A percentile compares a stretch with the other conserved stretches of the same genome.
Conservation (phyloP, 2,329 filamentous ascomycete genomes). For the Sporothrix luriei region DNA sequence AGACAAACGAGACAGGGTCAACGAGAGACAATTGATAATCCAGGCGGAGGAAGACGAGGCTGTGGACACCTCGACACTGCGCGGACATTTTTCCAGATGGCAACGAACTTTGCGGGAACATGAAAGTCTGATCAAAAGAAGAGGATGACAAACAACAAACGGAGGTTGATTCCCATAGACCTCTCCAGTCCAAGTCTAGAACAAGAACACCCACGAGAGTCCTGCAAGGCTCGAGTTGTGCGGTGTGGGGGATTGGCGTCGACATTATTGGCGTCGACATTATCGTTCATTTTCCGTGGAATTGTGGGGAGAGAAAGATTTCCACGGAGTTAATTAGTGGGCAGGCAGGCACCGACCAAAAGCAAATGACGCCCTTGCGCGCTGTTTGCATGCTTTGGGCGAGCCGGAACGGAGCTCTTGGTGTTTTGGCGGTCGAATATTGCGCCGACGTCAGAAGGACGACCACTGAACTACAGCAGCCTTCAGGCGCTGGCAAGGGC, state of each 20-base stretch:
- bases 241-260: neutral
- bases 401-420: neutral
- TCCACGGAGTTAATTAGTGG: neutral
- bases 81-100: neutral
- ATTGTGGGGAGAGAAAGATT: neutral
- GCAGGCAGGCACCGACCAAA: neutral
- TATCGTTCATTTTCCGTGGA: neutral
- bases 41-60: neutral
- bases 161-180: neutral
- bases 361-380: neutral
- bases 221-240: neutral
- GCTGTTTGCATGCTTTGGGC: neutral
- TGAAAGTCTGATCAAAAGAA: neutral
- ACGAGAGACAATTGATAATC: neutral
- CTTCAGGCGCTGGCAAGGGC: neutral
- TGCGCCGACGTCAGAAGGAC: neutral
- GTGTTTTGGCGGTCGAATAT: slow-evolving; percentile 3
- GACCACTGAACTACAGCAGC: neutral
- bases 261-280: neutral
- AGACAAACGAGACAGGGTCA: neutral
- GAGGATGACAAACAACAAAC: neutral
- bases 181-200: too few relatives aligned
- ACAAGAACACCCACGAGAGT: neutral
- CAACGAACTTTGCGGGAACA: neutral
- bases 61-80: neutral